Base-by-base conservation (phyloP, 176 grass and related monocot genomes). In the Calamus simplicifolius region DNA sequence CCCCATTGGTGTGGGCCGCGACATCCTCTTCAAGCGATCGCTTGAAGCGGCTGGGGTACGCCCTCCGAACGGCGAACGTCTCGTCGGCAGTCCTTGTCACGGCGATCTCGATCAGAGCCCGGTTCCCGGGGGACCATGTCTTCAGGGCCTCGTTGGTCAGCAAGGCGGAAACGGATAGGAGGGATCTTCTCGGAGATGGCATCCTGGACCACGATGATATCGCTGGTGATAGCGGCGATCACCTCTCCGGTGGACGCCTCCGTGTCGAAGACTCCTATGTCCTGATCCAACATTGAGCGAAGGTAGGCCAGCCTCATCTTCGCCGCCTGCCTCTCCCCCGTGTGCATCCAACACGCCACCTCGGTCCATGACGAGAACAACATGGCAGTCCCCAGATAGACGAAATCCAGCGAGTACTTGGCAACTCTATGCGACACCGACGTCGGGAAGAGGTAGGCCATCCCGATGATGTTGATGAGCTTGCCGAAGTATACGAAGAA, bases 401-500 rank as follows among this genome's bases (percentile, higher is more conserved):
- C 81, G 66, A 97, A 97, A 77, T 97, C 93, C 78, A 97, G 68
- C 14, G 93, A 97, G 66, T 97, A 97, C 87, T 75, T 88, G 75
- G 87, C 87, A 48, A 97, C 93, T 54, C 70, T 72, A 61, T 80
- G 72, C 48, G 93, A 76, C 66, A 91, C 84, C 16, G 81, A 75
- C 65, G 84, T 65, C 31, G 93, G 93, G 80, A 97, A 97, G 72
- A 97, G 81, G 69, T 87, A 85, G 25, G 93, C 93, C 68, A 97
- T 31, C 27, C 93, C 93, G 77, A 97, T 92, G 75, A 97, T 81
- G 75, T 97, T 97, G 67, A 97, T 97, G 84, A 97, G 93, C 70
- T 97, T 97, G 69, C 93, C 93, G 75, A 97, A 97, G 78, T 88
- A 97, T 59, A 97, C 91, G 84, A 97, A 97, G 87, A 97, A 97